Evolutionary conservation across 805 yeast genomes (phyloP), one percentile per base, ranked within the genome.

Genomic region (Candida boleticola): DNA sequence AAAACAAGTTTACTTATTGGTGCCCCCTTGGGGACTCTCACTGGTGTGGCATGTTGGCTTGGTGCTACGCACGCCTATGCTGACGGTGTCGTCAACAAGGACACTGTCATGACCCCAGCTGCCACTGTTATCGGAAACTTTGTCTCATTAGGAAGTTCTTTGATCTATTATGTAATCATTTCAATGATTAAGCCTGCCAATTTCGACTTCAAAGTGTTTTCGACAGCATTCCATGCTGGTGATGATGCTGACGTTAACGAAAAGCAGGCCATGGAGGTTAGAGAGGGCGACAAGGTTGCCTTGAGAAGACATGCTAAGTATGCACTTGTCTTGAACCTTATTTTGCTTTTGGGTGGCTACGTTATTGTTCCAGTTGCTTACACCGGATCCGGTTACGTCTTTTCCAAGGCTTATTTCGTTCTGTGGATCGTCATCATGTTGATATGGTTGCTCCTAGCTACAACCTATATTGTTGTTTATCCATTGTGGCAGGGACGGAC

Each of bases 351-450:
- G 41, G 52, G 45, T n/a, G 40, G 43, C 16, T 48, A 48, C 19
- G 38, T 68, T 5, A 46, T 66, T 18, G 48, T 65, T 23, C 64
- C 70, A 1, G 44, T 56, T 25, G 57, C 64, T 0, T 49, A 62
- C 29, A 61, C 63, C 45, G 73, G 70, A 3, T 47, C 64, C 21
- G 49, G 58, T 16, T 61, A 62, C 29, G 61, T 57, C 14, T 61
- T 68, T 39, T 61, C 65, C 31, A 63, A 63, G 48, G 45, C 46
- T 16, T 64, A 61, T 30, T 69, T 71, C 50, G 60, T 58, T 9
- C 67, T 53, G 13, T 64, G 62, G 54, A 61, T 66, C 34, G 53
- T 68, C 16, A 54, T 71, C n/a, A 57, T 66, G 57, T 44, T 64
- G 51, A 63, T 68, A 10, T 64, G 68, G 64, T 43, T 68, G 10